Evolutionary conservation across 306 rosid genomes (phyloP), one percentile per base, ranked within the genome.

Genomic region (Medicago arabica): DNA sequence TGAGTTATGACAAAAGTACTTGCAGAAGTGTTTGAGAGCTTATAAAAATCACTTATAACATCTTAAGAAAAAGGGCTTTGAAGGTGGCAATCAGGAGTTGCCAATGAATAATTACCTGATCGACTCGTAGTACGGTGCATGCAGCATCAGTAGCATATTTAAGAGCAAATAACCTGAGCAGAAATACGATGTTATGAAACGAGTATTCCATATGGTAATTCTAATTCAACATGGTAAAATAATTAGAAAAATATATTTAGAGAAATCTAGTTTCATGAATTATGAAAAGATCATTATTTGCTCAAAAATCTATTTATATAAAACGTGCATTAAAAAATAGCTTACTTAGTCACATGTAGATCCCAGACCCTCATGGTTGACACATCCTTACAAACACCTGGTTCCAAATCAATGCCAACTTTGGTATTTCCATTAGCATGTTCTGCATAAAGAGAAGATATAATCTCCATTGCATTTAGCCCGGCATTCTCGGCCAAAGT

Each of bases 401-500:
- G 92, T 41, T 88, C 98, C 78, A 95, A 83, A 79, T 92, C 95
- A 74, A 95, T 95, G 71, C 98, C 98, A 58, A 90, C 93, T 90
- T 84, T 90, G 71, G 86, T 74, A 78, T 92, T 95, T 80, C 99
- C 97, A 8, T 97, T 88, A 9, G 99, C 97, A 84, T 95, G 99
- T 74, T 90, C 99, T 25, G 99, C 99, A 66, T 95, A 95, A 31
- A 95, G 87, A 46, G 97, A 89, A 28, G 99, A 92, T 83, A 95
- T 95, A 54, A 95, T 90, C 85, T 92, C 97, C 99, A 95, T 95
- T 31, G 97, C 88, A 83, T 92, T 92, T 51, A 89, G 85, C 72
- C 99, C 99, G 67, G 99, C 99, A 90, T 95, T 95, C 78, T 92
- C 99, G 34, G 99, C 88, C 31, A 95, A 86, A 10, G 96, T 95